These are phyloP conservation scores for Fusarium drepaniforme DNA, from an alignment of 2,329 filamentous ascomycete genomes.

Conservation along the genomic window DNA sequence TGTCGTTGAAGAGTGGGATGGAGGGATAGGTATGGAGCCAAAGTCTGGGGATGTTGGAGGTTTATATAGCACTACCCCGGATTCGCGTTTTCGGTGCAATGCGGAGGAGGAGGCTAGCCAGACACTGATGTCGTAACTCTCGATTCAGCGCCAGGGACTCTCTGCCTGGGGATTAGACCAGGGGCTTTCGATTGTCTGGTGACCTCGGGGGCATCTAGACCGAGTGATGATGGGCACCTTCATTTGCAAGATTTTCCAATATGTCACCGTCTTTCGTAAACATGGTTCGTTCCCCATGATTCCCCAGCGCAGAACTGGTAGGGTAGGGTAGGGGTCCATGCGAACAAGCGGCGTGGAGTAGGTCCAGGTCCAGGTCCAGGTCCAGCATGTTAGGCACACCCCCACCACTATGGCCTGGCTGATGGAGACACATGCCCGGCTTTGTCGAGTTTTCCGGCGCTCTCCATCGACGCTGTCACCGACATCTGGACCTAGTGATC, in stretches of 20 bases:
- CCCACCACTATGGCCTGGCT: not conserved
- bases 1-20: not conserved
- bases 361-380: not conserved
- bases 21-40: not conserved
- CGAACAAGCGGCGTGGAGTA: not conserved
- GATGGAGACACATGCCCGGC: not conserved
- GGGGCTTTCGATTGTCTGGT: not conserved
- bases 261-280: not conserved
- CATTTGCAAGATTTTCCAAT: not conserved
- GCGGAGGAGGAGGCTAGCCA: not conserved
- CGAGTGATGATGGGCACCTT: slow-evolving; percentile 4
- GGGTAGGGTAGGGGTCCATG: not conserved
- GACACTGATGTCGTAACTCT: not conserved
- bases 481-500: not conserved
- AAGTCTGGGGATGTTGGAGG: not conserved
- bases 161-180: not conserved
- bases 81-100: not conserved
- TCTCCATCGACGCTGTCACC: not conserved
- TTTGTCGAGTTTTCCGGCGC: not conserved
- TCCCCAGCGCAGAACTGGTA: not conserved
- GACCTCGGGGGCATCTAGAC: slow-evolving; percentile 12
- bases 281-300: not conserved
- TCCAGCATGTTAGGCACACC: not conserved
- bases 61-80: slow-evolving; percentile 12
- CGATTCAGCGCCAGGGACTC: not conserved